These are phyloP conservation scores for Triangularia verruculosa DNA, from an alignment of 2,329 filamentous ascomycete genomes.

Conservation along the genomic window DNA sequence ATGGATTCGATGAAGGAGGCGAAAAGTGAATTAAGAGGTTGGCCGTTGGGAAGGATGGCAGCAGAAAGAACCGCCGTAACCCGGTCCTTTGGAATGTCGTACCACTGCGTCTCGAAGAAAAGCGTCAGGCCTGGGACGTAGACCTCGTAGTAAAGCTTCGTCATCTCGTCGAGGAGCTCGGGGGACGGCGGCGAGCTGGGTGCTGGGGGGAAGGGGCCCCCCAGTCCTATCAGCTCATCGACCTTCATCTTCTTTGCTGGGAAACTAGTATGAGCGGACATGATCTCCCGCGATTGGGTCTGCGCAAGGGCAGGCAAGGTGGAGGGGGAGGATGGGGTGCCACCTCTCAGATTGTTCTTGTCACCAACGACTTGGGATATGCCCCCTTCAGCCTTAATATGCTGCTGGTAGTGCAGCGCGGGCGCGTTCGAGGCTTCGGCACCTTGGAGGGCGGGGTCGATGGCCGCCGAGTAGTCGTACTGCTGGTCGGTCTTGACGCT, in stretches of 20 bases:
- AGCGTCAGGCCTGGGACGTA: constrained; percentile 54
- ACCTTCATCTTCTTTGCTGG: constrained; percentile 66
- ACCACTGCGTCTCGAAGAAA: constrained; percentile 62
- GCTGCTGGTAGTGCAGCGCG: constrained; percentile 24
- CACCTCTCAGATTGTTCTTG: constrained; percentile 40
- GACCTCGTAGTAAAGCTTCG: constrained; percentile 68
- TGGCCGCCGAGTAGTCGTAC: constrained; percentile 37
- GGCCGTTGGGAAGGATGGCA: constrained; percentile 49
- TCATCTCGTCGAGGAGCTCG: constrained; percentile 62
- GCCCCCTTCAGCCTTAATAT: constrained; percentile 13
- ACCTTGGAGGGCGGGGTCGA: constrained; percentile 32
- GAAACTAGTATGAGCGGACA: constrained; percentile 42
- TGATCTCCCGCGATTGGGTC: constrained; percentile 31
- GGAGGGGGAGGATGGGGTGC: constrained; percentile 37
- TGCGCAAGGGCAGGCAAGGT: constrained; percentile 15
- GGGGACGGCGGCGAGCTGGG: constrained; percentile 51
- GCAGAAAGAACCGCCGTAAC: constrained; percentile 34
- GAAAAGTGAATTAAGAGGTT: constrained; percentile 63
- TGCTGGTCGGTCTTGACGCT: constrained; percentile 31
- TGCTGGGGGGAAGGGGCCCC: constrained; percentile 58
- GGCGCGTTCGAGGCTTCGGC: constrained; percentile 19
- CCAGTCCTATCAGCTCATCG: constrained; percentile 64
- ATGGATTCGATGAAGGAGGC: constrained; percentile 60
- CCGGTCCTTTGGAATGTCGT: constrained; percentile 50
- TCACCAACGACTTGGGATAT: constrained; percentile 17